Conservation (phyloP, 106 monocot species). For the Allium cepa region DNA sequence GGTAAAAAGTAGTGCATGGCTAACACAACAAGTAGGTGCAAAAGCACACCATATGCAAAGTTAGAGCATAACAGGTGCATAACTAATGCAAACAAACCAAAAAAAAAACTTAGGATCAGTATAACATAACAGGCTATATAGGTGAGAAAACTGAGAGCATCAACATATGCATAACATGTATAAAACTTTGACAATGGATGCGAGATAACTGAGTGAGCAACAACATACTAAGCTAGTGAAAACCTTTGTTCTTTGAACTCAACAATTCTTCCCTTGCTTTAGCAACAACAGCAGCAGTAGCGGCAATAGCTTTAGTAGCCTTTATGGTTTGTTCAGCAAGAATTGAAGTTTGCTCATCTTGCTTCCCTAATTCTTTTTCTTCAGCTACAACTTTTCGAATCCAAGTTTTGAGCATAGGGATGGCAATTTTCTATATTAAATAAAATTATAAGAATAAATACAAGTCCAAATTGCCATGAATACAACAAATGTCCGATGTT, state of each 20-base stretch:
- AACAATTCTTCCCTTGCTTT: slow-evolving; percentile 82
- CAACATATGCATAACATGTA: too few species aligned
- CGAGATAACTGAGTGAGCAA: too few species aligned
- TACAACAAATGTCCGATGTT: neutral
- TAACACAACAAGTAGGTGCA: too few species aligned
- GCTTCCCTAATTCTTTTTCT: slow-evolving; percentile 38
- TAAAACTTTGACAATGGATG: too few species aligned
- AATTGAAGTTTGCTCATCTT: slow-evolving; percentile 29
- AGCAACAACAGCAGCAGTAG: slow-evolving; percentile 36
- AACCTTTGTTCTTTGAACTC: slow-evolving; percentile 69
- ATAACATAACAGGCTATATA: too few species aligned
- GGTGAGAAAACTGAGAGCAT: too few species aligned
- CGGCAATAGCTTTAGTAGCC: slow-evolving; percentile 56
- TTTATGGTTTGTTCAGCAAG: slow-evolving; percentile 60
- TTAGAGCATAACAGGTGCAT: too few species aligned
- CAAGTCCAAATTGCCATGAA: neutral
- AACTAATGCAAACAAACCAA: too few species aligned
- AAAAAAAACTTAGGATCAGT: too few species aligned
- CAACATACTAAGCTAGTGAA: neutral
- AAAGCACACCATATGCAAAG: too few species aligned
- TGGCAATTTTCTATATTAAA: slow-evolving; percentile 41
- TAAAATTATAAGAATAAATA: neutral
- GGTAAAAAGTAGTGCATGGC: too few species aligned
- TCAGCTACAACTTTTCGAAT: slow-evolving; percentile 55
- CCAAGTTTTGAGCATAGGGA: slow-evolving; percentile 85